Evolutionary conservation across 2,329 filamentous ascomycete genomes (phyloP), one percentile per base, ranked within the genome.

Genomic region (Metarhizium brunneum): DNA sequence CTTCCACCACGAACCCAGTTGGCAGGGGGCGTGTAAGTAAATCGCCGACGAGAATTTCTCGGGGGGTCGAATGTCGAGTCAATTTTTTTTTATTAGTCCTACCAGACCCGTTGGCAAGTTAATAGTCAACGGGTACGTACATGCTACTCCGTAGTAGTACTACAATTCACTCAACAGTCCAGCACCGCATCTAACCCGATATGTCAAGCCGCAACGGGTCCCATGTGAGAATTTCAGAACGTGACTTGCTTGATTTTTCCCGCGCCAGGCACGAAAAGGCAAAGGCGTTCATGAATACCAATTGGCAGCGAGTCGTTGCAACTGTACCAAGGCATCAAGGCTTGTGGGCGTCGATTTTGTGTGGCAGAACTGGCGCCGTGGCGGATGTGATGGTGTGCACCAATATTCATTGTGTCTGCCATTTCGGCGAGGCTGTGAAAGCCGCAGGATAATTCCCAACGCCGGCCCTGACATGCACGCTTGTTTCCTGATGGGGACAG

Each of bases 1-100:
- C 32, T 35, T 35, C 32, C 49, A 50, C 25, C 25, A 25, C 25
- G 25, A 25, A 25, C 25, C 25, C 25, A 25, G 25, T 25, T 25
- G 25, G 25, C 25, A 25, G 25, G 25, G 25, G 25, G 25, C 25
- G 25, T 25, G 25, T 25, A 25, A 25, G 25, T 25, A 14, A 16
- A 30, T 32, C 45, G 10, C 47, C 29, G n/a, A 54, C 55, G 55
- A 57, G 40, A 54, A 57, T 54, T 54, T 57, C 40, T 35, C 55
- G 53, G 53, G 36, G 54, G 40, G 11, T 20, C 42, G 14, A 20
- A 8, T 35, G 14, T 18, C 40, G 11, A 42, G 40, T 16, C 40
- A 2, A 13, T 47, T 47, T 47, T 47, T 47, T 47, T 47, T 47
- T 47, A 25, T 47, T 47, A 4, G 6, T 20, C 43, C 18, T 25